phyloP scores from a whole-genome alignment of 2,329 filamentous ascomycete species.

The Hymenoscyphus repandus region DNA sequence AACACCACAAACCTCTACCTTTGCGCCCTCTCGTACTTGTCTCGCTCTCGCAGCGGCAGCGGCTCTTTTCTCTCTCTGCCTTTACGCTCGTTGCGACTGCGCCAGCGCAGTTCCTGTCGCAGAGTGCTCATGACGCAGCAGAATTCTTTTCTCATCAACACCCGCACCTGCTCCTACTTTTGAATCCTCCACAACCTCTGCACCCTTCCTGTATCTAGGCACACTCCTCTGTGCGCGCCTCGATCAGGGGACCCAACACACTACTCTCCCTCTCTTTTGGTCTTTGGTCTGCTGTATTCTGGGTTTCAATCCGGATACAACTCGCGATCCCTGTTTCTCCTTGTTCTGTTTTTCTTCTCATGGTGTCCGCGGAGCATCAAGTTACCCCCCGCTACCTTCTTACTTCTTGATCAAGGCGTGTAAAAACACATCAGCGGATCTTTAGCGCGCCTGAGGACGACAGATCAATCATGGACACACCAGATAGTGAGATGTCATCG shows the following conservation, averaged over 20 bases:
- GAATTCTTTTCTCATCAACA: neutral
- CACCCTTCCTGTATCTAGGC: neutral
- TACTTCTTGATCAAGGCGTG: constrained; percentile 9
- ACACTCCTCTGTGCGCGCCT: neutral
- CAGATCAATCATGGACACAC: constrained; percentile 18
- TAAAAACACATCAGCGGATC: neutral
- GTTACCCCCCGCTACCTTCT: constrained; percentile 2
- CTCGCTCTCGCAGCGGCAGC: constrained; percentile 17
- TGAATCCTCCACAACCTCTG: neutral
- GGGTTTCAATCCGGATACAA: constrained; percentile 22
- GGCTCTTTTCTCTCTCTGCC: constrained; percentile 16
- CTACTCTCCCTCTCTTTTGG: constrained; percentile 5
- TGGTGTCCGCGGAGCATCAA: neutral
- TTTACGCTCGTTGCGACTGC: constrained; percentile 19
- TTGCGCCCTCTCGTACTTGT: constrained; percentile 7
- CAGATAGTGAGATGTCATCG: constrained; percentile 20
- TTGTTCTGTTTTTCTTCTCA: constrained; percentile 22
- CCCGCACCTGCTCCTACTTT: neutral
- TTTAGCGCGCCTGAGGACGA: no score
- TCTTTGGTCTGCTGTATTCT: constrained; percentile 24
- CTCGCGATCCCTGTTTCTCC: constrained; percentile 18
- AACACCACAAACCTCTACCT: constrained; percentile 2
- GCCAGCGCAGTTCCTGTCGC: constrained; percentile 15
- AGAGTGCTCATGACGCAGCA: constrained; percentile 17
- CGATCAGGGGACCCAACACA: neutral